Evolutionary conservation across 768 basidiomycete species (phyloP), one percentile per base, ranked within the genome.

Genomic region (Trametes maxima): DNA sequence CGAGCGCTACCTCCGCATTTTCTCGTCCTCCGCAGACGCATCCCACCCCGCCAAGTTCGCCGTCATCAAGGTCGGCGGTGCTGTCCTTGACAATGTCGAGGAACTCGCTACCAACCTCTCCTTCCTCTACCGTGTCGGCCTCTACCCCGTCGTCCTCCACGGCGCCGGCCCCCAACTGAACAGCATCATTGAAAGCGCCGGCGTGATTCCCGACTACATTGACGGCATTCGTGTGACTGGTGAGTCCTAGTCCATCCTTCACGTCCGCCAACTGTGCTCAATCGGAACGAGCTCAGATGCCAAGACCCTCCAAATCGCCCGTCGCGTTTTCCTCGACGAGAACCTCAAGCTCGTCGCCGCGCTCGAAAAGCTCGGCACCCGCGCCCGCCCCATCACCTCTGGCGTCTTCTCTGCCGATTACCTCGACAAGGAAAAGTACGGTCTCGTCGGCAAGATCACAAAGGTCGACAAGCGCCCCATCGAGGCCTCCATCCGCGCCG

Each of bases 381-480:
- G 97, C 60, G 96, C 97, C 21, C 90, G 97, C 24, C 97, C 97
- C 21, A 98, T 99, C 73, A 97, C 94, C 28, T 95, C 93, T 17
- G 97, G 97, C 25, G 95, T 99, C 65, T 99, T 99, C 79, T 92
- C 92, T 19, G 96, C 96, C 54, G 94, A 95, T 71, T 96, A 94
- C 76, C 90, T 98, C 65, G 95, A 98, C 80, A 85, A 91, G 71
- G 85, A 88, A 42, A 98, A 96, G 76, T 99, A 98, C 72, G 91
- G 91, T 16, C 85, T 96, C 60, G 97, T 99, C 54, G 97, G 97
- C 33, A 94, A 92, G 78, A 93, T 98, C 70, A 96, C 92, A 52
- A 85, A 85, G 60, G 87, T 98, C 63, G 95, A 99, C 79, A 98
- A 98, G 77, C 86, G 94, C 35, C 95, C 97, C 28, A 84, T 99